A percentile compares a stretch with the other conserved stretches of the same genome.
Evolutionary conservation across 768 basidiomycete genomes (phyloP).

Genomic region (Lanmaoa rubissima): DNA sequence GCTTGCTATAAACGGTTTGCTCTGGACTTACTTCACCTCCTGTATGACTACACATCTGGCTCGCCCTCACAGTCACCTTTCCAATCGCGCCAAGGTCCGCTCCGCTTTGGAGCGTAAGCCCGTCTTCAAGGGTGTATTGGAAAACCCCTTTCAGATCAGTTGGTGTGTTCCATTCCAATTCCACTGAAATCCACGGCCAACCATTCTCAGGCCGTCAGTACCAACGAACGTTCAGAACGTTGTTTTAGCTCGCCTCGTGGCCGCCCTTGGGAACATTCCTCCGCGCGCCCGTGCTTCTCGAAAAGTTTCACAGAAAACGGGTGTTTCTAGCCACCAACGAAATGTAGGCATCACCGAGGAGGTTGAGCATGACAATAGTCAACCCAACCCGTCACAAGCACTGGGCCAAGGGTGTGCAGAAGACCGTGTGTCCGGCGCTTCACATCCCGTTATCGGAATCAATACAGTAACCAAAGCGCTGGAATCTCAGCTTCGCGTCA

Average conservation of each 20-base stretch:
- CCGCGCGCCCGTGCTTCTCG: conserved; percentile 30
- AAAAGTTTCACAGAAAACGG: conserved; percentile 2
- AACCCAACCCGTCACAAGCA: neutral
- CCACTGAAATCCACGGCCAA: neutral
- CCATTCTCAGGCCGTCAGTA: conserved; percentile 54
- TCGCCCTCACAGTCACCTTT: conserved; percentile 52
- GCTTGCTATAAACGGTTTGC: neutral
- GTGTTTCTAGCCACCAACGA: neutral
- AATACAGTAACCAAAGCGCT: conserved; percentile 76
- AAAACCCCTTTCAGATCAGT: conserved; percentile 65
- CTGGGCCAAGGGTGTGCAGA: neutral
- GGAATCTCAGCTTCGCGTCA: conserved; percentile 50
- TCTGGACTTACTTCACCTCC: neutral
- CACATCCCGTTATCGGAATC: conserved; percentile 63
- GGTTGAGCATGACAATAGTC: neutral
- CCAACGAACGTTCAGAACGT: conserved; percentile 62
- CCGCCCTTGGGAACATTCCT: conserved; percentile 50
- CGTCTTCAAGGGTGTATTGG: conserved; percentile 68
- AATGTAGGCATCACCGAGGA: conserved; percentile 31
- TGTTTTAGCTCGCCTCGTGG: conserved; percentile 49
- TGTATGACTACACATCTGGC: conserved; percentile 51
- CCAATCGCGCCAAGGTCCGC: conserved; percentile 60
- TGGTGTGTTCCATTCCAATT: conserved; percentile 47
- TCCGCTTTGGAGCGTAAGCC: conserved; percentile 50
- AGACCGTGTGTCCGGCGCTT: neutral